Evolutionary conservation across 257 asterid genomes (phyloP), one percentile per base, ranked within the genome.

Genomic region (Verbena officinalis): DNA sequence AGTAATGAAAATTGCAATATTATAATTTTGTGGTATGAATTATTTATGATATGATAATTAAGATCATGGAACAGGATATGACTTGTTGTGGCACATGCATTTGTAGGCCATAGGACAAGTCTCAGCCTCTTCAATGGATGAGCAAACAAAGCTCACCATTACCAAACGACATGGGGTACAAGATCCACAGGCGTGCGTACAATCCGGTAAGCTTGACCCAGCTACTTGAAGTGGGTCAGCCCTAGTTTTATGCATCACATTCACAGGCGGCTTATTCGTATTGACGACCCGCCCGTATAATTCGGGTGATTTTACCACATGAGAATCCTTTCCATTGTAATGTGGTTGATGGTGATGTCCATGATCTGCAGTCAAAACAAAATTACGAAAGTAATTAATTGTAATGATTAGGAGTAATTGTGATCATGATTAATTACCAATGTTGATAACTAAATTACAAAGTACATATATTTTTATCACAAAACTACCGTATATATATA

Each of bases 181-280:
- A 23, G 97, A 89, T 48, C 97, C 97, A 75, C 97, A 91, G 0
- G 97, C 96, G 55, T 91, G 95, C 0, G 83, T 81, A 70, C 95
- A 91, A 73, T 91, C 95, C 1, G 95, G 95, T 34, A 91, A 80
- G 34, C 89, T 65, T 23, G 97, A 91, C 56, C 98, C 97, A 7
- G 90, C 95, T 0, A 81, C 73, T 70, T 69, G 87, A 20, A 78
- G 48, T 8, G 84, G 44, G 3, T 79, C 80, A 3, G 80, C 81
- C 56, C 82, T n/a, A n/a, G n/a, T 55, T 68, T 67, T 77, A 30
- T 73, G 82, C 69, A 56, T 70, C 50, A 53, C 62, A 0, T 55
- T n/a, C n/a, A n/a, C n/a, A n/a, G n/a, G n/a, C n/a, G n/a, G n/a
- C n/a, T n/a, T n/a, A n/a, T n/a, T n/a, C n/a, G n/a, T n/a, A n/a